Evolutionary conservation across 371 early-diverging fungal species (phyloP).

Genomic region (Mortierella sp.): DNA sequence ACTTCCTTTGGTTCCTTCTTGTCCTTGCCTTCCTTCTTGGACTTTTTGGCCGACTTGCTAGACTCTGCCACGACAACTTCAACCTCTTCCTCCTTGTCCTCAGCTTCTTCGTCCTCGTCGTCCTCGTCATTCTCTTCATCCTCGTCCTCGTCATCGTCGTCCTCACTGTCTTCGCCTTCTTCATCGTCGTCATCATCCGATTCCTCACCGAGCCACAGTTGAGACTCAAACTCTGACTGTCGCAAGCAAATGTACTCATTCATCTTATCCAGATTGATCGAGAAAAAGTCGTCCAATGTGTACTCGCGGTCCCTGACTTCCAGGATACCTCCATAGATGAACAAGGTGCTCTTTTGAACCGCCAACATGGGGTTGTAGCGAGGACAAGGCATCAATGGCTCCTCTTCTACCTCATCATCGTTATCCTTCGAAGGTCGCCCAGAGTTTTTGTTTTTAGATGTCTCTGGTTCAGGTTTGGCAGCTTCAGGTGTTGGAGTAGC

Average conservation of each 20-base stretch:
- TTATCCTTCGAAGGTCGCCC: slow-evolving; percentile 19
- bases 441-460: slow-evolving; percentile 16
- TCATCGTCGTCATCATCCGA: slow-evolving; percentile 58
- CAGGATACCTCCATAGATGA: slow-evolving; percentile 69
- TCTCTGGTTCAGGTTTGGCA: slow-evolving; percentile 4
- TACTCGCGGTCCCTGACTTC: slow-evolving; percentile 65
- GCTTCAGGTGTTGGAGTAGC: slow-evolving; percentile 15
- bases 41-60: slow-evolving; percentile 46
- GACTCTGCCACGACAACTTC: slow-evolving; percentile 27
- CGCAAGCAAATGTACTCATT: slow-evolving; percentile 63
- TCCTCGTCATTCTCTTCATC: slow-evolving; percentile 54
- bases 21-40: slow-evolving; percentile 37
- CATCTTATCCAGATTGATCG: slow-evolving; percentile 70
- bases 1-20: slow-evolving; percentile 7
- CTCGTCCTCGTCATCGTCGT: slow-evolving; percentile 55
- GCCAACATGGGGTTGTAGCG: slow-evolving; percentile 72
- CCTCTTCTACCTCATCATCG: slow-evolving; percentile 38
- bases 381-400: slow-evolving; percentile 58
- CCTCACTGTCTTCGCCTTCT: slow-evolving; percentile 53
- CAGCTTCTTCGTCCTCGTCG: slow-evolving; percentile 52
- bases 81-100: slow-evolving; percentile 36
- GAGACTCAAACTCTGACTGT: slow-evolving; percentile 55
- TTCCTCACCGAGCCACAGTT: slow-evolving; percentile 61
- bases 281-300: slow-evolving; percentile 70
- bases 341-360: slow-evolving; percentile 60